Percentiles rank a stretch among this genome's conserved stretches.
These are phyloP conservation scores for Suillus plorans DNA, from an alignment of 768 basidiomycete species.

Conservation along the genomic window DNA sequence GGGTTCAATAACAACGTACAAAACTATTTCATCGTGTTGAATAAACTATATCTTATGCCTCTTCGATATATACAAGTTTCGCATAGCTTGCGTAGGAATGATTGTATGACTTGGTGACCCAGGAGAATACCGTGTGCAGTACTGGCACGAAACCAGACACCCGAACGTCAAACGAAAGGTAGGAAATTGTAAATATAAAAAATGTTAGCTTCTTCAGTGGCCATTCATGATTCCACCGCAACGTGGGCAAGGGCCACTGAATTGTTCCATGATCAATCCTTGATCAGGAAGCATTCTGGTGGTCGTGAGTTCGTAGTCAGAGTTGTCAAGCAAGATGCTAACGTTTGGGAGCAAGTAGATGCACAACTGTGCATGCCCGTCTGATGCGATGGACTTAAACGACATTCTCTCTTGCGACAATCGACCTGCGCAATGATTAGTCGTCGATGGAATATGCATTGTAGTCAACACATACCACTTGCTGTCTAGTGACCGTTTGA, in stretches of 20 bases:
- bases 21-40: neutral
- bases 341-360: slow-evolving; percentile 39
- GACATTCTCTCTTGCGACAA: slow-evolving; percentile 41
- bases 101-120: neutral
- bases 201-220: slow-evolving; percentile 13
- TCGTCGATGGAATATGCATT: neutral
- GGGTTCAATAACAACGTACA: neutral
- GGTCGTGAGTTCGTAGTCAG: slow-evolving; percentile 6
- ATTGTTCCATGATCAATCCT: slow-evolving; percentile 24
- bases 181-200: neutral
- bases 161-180: neutral
- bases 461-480: slow-evolving; percentile 30
- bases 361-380: slow-evolving; percentile 35
- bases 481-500: slow-evolving; percentile 25
- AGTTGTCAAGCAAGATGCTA: slow-evolving; percentile 9
- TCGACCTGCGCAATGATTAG: slow-evolving; percentile 40
- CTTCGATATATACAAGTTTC: neutral
- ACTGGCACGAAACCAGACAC: neutral
- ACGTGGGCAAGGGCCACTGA: slow-evolving; percentile 11
- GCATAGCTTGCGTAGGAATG: neutral
- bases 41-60: neutral
- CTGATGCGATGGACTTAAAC: slow-evolving; percentile 38
- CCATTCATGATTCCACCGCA: slow-evolving; percentile 27
- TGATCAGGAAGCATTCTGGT: slow-evolving; percentile 30
- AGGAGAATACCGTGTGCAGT: neutral